Percentiles rank a stretch among this genome's conserved stretches.
Conservation (phyloP, 306 rosid genomes). For the Hylodesmum podocarpum region DNA sequence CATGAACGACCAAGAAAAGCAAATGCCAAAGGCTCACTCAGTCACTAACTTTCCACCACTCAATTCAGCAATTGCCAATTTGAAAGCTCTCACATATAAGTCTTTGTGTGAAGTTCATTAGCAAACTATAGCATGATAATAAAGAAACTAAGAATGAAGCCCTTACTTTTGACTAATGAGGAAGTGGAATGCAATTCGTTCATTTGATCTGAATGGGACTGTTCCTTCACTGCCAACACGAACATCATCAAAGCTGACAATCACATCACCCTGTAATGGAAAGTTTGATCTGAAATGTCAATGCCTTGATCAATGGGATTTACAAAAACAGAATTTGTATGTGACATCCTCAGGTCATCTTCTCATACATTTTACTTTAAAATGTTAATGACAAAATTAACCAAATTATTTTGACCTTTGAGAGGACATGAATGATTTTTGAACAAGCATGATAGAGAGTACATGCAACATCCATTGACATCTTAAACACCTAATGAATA, state of each 20-base stretch:
- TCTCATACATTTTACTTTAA: background rate
- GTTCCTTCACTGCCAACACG: slow-evolving; percentile 95
- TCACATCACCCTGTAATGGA: slow-evolving; percentile 87
- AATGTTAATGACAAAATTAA: background rate
- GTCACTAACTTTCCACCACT: background rate
- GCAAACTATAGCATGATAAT: background rate
- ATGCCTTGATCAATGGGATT: background rate
- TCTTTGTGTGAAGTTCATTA: background rate
- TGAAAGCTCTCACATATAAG: background rate
- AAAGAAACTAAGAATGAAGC: slow-evolving; percentile 25
- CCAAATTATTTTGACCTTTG: background rate
- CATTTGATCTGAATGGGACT: slow-evolving; percentile 86
- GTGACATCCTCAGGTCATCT: slow-evolving; percentile 1
- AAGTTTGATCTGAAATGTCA: slow-evolving; percentile 27
- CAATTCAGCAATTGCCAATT: background rate
- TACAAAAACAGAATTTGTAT: slow-evolving; percentile 13
- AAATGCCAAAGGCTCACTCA: background rate
- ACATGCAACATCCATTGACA: background rate
- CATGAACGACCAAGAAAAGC: background rate
- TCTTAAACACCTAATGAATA: background rate
- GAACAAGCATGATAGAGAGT: slow-evolving; percentile 23
- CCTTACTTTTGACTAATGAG: slow-evolving; percentile 94
- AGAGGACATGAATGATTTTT: slow-evolving; percentile 4
- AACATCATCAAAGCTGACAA: slow-evolving; percentile 86
- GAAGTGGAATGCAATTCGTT: slow-evolving; percentile 92